phyloP scores from a whole-genome alignment of 441 rosid species.

The Pelargonium hybrid region DNA sequence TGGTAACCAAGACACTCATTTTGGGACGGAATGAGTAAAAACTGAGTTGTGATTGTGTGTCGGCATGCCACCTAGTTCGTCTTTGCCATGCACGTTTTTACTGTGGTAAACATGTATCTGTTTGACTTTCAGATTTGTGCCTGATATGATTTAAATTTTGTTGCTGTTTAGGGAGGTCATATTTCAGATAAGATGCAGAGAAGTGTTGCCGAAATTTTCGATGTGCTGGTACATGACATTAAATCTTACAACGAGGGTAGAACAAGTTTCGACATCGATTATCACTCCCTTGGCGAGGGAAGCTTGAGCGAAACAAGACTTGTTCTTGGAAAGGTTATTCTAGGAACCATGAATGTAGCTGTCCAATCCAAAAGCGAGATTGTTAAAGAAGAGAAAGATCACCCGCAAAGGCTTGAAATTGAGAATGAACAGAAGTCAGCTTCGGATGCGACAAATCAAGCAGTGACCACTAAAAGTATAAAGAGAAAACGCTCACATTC shows the following conservation, averaged over 20 bases:
- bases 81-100: neutral
- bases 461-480: neutral
- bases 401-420: neutral
- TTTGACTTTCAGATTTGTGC: neutral
- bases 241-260: slow-evolving; percentile 30
- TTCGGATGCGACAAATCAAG: neutral
- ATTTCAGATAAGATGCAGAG: slow-evolving; percentile 37
- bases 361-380: slow-evolving; percentile 19
- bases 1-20: no score
- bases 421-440: slow-evolving; percentile 1
- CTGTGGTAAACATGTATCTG: neutral
- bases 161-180: slow-evolving; percentile 50
- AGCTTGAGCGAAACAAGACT: slow-evolving; percentile 45
- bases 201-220: slow-evolving; percentile 34
- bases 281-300: slow-evolving; percentile 46
- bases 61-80: neutral
- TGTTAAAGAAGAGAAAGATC: slow-evolving; percentile 18
- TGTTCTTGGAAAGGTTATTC: slow-evolving; percentile 67
- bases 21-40: no score
- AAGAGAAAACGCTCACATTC: neutral
- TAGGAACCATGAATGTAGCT: slow-evolving; percentile 45
- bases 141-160: neutral
- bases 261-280: slow-evolving; percentile 28
- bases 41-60: no score
- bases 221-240: slow-evolving; percentile 31